These are phyloP conservation scores for Ophiostoma tasmaniense DNA, from an alignment of 2,329 filamentous ascomycete species.

Conservation along the genomic window DNA sequence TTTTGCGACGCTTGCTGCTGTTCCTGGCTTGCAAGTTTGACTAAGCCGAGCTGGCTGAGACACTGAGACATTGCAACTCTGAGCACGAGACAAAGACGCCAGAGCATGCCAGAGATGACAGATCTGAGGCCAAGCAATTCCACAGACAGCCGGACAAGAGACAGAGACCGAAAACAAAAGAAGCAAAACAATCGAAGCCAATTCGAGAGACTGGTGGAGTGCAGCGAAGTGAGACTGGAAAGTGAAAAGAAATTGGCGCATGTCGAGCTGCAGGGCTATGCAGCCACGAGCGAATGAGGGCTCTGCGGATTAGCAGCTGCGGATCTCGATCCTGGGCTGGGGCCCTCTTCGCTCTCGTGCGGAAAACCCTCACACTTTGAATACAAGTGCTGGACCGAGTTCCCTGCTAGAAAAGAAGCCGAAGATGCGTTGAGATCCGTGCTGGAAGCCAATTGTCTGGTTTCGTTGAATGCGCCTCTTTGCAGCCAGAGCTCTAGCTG, in stretches of 20 bases:
- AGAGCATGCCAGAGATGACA: neutral
- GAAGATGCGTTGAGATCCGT: neutral
- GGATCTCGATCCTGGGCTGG: conserved; percentile 3
- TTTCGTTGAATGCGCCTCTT: neutral
- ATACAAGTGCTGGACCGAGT: neutral
- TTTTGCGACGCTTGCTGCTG: neutral
- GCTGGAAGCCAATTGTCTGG: neutral
- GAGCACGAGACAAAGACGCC: neutral
- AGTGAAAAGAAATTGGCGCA: neutral
- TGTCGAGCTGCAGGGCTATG: neutral
- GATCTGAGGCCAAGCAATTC: neutral
- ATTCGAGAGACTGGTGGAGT: neutral
- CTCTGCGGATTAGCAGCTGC: conserved; percentile 4
- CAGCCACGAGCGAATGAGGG: neutral
- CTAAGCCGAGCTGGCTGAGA: neutral
- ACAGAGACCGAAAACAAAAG: too few species aligned
- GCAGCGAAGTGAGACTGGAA: neutral
- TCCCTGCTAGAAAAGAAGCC: neutral
- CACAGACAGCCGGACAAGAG: neutral
- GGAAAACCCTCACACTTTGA: neutral
- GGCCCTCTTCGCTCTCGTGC: neutral
- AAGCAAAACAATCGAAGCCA: neutral
- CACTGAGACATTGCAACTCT: too few species aligned
- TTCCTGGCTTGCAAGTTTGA: neutral
- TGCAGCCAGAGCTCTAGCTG: neutral